phyloP scores from a whole-genome alignment of 2,329 filamentous ascomycete species.

The Diplodia seriata region DNA sequence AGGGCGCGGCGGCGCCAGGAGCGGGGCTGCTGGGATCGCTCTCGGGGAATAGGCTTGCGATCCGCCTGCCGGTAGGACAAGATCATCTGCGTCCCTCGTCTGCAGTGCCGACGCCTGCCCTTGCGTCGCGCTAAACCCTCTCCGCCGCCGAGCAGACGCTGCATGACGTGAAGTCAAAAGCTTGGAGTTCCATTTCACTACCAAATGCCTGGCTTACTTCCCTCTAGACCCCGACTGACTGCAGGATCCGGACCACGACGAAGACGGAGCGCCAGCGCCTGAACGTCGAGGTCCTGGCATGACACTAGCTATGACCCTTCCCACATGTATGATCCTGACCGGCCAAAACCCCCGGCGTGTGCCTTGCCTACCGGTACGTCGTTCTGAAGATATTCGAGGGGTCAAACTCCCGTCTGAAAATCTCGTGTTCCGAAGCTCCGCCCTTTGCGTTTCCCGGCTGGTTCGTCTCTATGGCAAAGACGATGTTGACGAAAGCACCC shows the following conservation, averaged over 20 bases:
- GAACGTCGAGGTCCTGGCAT: slow-evolving; percentile 24
- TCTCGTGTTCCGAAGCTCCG: slow-evolving; percentile 46
- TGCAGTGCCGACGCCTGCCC: slow-evolving; percentile 27
- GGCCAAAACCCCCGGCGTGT: slow-evolving; percentile 1
- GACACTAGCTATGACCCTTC: slow-evolving; percentile 7
- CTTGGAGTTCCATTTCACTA: slow-evolving; percentile 24
- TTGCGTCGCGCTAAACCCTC: slow-evolving; percentile 25
- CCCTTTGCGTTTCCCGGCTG: slow-evolving; percentile 45
- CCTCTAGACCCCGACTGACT: slow-evolving; percentile 10
- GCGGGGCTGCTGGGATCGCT: slow-evolving; percentile 23
- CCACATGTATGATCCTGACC: not conserved
- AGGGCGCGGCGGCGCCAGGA: slow-evolving; percentile 13
- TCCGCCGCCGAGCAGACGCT: slow-evolving; percentile 12
- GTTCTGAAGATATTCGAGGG: slow-evolving; percentile 49
- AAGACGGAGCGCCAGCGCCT: slow-evolving; percentile 27
- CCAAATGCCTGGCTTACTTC: slow-evolving; percentile 2
- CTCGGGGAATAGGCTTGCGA: slow-evolving; percentile 29
- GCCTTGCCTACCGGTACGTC: slow-evolving; percentile 38
- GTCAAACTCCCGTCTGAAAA: slow-evolving; percentile 51
- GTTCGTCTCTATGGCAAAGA: slow-evolving; percentile 54
- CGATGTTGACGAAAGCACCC: slow-evolving; percentile 53
- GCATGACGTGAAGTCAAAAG: slow-evolving; percentile 29
- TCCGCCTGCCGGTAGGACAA: slow-evolving; percentile 26
- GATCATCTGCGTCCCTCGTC: slow-evolving; percentile 17
- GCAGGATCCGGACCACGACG: slow-evolving; percentile 18